A percentile compares a stretch with the other conserved stretches of the same genome.
phyloP scores from a whole-genome alignment of 306 rosid species.

The Cercis canadensis region DNA sequence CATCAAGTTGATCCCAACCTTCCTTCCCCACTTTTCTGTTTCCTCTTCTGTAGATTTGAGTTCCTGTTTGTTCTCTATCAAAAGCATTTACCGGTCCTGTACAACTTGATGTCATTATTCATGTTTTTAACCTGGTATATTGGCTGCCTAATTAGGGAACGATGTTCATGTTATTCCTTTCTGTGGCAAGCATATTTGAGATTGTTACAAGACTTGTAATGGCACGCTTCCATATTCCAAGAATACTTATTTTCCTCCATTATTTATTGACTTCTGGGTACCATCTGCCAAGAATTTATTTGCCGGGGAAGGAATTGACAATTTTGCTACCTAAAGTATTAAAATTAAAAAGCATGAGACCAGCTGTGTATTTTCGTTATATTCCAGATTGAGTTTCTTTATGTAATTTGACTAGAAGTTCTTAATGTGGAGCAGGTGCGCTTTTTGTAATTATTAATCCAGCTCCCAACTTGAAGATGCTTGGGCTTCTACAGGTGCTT shows the following conservation, averaged over 20 bases:
- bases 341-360: neutral
- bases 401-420: conserved; percentile 38
- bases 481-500: conserved; percentile 85
- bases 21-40: neutral
- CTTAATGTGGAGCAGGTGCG: conserved; percentile 70
- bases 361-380: neutral
- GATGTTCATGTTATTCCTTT: neutral
- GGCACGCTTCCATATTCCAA: neutral
- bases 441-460: conserved; percentile 72
- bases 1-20: neutral
- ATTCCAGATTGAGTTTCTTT: conserved; percentile 4
- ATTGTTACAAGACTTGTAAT: neutral
- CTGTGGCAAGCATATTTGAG: neutral
- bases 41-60: too few relatives aligned
- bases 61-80: neutral
- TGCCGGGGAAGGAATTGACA: neutral
- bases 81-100: neutral
- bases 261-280: neutral
- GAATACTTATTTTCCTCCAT: neutral
- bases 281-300: neutral
- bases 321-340: conserved; percentile 15
- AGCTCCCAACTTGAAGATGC: conserved; percentile 93
- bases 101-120: neutral
- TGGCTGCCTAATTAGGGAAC: conserved; percentile 6
- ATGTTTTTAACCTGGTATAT: neutral